phyloP scores from a whole-genome alignment of 1,284 basidiomycete genomes.

The Rhodotorula sp. region DNA sequence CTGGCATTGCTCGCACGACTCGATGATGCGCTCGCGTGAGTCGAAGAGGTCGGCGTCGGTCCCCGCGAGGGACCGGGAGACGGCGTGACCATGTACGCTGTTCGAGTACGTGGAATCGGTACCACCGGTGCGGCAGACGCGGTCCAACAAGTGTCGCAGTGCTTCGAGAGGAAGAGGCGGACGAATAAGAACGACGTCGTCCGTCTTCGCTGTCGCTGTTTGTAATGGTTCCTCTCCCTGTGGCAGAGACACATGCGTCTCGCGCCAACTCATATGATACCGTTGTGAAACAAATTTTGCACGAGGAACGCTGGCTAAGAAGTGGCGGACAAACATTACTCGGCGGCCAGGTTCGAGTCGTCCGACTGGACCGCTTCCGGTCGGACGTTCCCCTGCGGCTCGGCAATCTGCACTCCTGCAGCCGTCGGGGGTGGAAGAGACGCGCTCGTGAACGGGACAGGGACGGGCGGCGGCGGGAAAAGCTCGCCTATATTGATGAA shows the following conservation, averaged over 20 bases:
- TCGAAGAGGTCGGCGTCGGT: constrained; percentile 2
- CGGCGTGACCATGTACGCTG: neutral
- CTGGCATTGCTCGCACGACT: constrained; percentile 3
- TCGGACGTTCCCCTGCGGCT: neutral
- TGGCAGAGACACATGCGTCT: too few species aligned
- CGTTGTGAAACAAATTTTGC: too few species aligned
- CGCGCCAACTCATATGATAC: too few species aligned
- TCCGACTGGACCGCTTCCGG: too few species aligned
- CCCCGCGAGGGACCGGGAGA: neutral
- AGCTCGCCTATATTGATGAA: constrained; percentile 17
- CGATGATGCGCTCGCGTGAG: neutral
- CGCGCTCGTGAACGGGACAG: constrained; percentile 16
- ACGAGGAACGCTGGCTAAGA: too few species aligned
- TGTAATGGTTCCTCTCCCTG: too few species aligned
- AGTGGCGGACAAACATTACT: too few species aligned
- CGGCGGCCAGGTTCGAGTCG: too few species aligned
- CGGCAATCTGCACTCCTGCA: neutral
- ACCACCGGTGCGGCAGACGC: too few species aligned
- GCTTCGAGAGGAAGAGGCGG: neutral
- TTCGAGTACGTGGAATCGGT: neutral
- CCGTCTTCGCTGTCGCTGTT: neutral
- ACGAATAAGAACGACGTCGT: neutral
- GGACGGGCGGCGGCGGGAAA: constrained; percentile 25
- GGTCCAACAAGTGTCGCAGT: too few species aligned
- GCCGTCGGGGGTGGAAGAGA: neutral